Evolutionary conservation across 768 basidiomycete genomes (phyloP), one percentile per base, ranked within the genome.

Genomic region (Hemileccinum rubropunctum): DNA sequence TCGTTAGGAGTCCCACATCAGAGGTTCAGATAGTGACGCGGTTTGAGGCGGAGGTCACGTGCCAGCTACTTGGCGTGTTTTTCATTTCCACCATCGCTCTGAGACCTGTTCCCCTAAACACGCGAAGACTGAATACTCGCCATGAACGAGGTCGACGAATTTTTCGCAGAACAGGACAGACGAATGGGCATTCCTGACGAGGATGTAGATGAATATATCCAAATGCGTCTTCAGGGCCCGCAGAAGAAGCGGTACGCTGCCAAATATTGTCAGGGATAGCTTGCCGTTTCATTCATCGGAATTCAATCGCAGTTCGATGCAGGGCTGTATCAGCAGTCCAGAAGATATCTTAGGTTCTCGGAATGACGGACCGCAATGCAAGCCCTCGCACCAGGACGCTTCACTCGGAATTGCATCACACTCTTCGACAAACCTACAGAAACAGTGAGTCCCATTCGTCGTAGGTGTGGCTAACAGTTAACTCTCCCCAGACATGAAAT

Each of bases 121-220:
- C 38, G 15, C 7, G n/a, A 37, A 30, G 26, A 20, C 9, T 17
- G 37, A 35, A 11, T 36, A 35, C 18, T 12, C 1, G 15, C 35
- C 49, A 63, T 68, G 54, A 61, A 70, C 35, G 72, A 75, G 48
- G 27, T 75, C 12, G 71, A 80, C 11, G 63, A 67, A 1, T 83
- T 81, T 53, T 84, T 78, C 57, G 63, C 61, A 18, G 82, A 83
- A 61, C 80, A 79, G 62, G 78, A 83, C 44, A 67, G 64, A 46
- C 73, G 71, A 9, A 79, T 83, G 80, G 73, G 69, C 40, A 51
- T 78, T 15, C 77, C 79, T 3, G 77, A 81, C 34, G 80, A 83
- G 60, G 75, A 77, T 34, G 53, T 77, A 40, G 70, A 77, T 14
- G 73, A 76, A 39, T 83, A 78, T 54, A 53, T 78, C 40, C 63